phyloP scores from a whole-genome alignment of 441 rosid genomes.

The Manihot esculenta region DNA sequence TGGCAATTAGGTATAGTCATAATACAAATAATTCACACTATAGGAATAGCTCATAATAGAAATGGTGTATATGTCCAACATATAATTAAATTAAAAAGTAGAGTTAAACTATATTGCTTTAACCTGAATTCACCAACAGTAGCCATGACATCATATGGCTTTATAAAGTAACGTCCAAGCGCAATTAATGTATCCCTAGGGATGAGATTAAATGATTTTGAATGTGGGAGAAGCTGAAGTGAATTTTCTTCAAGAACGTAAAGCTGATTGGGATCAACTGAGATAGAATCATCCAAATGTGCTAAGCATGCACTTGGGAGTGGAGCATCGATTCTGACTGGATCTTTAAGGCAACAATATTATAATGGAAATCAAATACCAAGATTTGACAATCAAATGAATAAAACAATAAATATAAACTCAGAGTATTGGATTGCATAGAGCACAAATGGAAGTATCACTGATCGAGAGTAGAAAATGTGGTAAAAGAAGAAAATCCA shows the following conservation, averaged over 20 bases:
- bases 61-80: not conserved
- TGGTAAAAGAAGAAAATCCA: not conserved
- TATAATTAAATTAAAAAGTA: too few relatives aligned
- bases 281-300: too few relatives aligned
- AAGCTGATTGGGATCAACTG: not conserved
- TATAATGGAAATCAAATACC: too few relatives aligned
- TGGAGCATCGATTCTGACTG: too few relatives aligned
- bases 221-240: not conserved
- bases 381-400: not conserved
- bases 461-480: too few relatives aligned
- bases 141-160: not conserved
- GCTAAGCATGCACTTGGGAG: too few relatives aligned
- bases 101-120: not conserved
- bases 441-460: too few relatives aligned
- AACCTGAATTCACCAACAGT: constrained; percentile 14
- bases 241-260: not conserved
- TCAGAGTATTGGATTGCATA: too few relatives aligned
- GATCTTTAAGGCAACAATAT: too few relatives aligned
- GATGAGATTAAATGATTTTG: not conserved
- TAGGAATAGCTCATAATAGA: too few relatives aligned
- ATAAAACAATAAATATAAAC: not conserved
- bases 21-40: not conserved
- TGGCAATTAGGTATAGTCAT: not conserved
- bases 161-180: not conserved
- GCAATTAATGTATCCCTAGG: constrained; percentile 12